phyloP scores from a whole-genome alignment of 1,284 basidiomycete species.

The Rhodotorula sp. region DNA sequence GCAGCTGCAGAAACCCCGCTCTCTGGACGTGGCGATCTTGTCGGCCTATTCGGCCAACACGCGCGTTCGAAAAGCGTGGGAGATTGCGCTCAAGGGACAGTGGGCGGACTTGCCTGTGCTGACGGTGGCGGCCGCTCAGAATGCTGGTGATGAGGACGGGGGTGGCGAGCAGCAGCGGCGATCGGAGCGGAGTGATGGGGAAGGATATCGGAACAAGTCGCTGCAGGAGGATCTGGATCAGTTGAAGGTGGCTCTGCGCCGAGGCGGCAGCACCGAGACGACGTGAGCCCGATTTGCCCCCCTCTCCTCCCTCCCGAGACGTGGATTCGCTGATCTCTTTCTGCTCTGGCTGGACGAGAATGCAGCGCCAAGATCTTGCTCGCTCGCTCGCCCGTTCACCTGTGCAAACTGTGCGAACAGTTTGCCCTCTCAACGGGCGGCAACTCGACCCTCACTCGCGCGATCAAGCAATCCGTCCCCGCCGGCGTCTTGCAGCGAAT shows the following conservation, averaged over 20 bases:
- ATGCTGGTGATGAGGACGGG: background rate
- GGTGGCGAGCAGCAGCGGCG: conserved; percentile 1
- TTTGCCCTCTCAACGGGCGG: conserved; percentile 26
- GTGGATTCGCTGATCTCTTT: no score
- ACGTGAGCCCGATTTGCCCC: conserved; percentile 10
- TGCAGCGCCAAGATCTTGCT: conserved; percentile 34
- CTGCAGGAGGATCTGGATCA: conserved; percentile 36
- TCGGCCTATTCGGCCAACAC: conserved; percentile 23
- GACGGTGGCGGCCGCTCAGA: background rate
- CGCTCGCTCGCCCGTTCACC: conserved; percentile 33
- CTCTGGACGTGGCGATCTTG: conserved; percentile 36
- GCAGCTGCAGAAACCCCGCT: conserved; percentile 2
- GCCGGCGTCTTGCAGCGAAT: conserved; percentile 17
- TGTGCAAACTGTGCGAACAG: conserved; percentile 23
- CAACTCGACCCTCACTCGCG: conserved; percentile 28
- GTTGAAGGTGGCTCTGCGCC: conserved; percentile 32
- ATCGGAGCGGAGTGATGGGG: no score
- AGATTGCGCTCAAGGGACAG: conserved; percentile 28
- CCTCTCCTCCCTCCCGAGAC: no score
- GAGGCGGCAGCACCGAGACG: conserved; percentile 34
- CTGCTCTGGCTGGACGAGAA: no score
- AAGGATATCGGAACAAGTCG: background rate
- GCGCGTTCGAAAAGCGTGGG: conserved; percentile 31
- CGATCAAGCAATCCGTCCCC: conserved; percentile 33
- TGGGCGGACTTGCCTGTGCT: conserved; percentile 27